These are phyloP conservation scores for Prunus persica DNA, from an alignment of 306 rosid genomes.

Conservation along the genomic window DNA sequence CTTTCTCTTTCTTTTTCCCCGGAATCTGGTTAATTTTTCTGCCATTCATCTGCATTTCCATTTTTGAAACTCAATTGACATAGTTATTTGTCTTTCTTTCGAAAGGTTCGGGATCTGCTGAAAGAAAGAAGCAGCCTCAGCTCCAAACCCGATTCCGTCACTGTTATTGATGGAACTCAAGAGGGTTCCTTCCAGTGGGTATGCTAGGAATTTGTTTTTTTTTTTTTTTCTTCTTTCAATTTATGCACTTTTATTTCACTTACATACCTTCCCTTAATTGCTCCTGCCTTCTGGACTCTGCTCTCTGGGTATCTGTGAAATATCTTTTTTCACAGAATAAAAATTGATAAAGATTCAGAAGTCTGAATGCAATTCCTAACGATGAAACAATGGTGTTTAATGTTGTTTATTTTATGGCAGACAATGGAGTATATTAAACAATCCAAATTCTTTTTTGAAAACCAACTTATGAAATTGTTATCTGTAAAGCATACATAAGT, in stretches of 20 bases:
- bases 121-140: constrained; percentile 54
- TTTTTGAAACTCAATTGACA: background rate
- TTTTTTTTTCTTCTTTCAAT: background rate
- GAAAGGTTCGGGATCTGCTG: constrained; percentile 81
- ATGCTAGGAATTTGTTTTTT: constrained; percentile 11
- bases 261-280: background rate
- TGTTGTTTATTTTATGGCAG: no score
- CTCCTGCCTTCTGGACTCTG: background rate
- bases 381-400: no score
- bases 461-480: background rate
- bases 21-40: background rate
- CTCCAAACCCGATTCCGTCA: constrained; percentile 53
- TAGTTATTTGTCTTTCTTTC: background rate
- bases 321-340: background rate
- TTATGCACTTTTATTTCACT: background rate
- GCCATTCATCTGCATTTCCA: no score
- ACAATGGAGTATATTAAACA: background rate
- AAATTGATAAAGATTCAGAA: background rate
- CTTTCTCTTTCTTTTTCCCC: background rate
- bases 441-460: background rate
- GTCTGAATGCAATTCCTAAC: background rate
- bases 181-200: constrained; percentile 99
- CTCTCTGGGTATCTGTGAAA: background rate
- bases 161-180: constrained; percentile 91
- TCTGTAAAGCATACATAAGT: background rate